Percentiles rank a stretch among this genome's conserved stretches.
phyloP scores from a whole-genome alignment of 768 basidiomycete species.

The Fistulinella prunicolor region DNA sequence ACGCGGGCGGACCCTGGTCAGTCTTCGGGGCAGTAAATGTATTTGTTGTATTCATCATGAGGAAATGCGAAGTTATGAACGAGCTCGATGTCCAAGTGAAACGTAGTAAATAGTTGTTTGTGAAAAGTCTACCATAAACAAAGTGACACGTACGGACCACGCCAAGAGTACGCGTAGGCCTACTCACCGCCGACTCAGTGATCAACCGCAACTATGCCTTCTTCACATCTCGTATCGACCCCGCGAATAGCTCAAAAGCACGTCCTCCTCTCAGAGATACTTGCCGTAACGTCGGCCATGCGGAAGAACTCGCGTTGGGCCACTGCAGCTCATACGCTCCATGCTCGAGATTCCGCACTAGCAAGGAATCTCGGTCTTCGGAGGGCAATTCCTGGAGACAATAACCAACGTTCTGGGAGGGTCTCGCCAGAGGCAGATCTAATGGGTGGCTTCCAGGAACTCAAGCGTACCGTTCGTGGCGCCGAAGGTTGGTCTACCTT shows the following conservation, averaged over 20 bases:
- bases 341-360: constrained; percentile 61
- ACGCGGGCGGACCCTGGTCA: constrained; percentile 45
- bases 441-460: constrained; percentile 85
- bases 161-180: constrained; percentile 4
- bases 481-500: constrained; percentile 50
- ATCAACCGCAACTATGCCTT: constrained; percentile 13
- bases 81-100: not conserved
- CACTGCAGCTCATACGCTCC: constrained; percentile 60
- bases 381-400: constrained; percentile 49
- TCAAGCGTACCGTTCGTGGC: constrained; percentile 72
- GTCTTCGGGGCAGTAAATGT: constrained; percentile 35
- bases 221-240: constrained; percentile 11
- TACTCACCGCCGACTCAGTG: not conserved
- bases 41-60: no score
- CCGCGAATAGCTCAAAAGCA: constrained; percentile 57
- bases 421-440: constrained; percentile 75
- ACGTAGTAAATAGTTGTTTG: constrained; percentile 20
- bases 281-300: constrained; percentile 91
- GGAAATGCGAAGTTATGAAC: no score
- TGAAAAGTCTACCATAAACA: constrained; percentile 26
- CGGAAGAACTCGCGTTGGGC: constrained; percentile 98
- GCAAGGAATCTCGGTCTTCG: constrained; percentile 75
- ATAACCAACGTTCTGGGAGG: constrained; percentile 43
- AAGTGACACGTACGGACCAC: no score
- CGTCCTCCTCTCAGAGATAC: constrained; percentile 86